Evolutionary conservation across 352 stramenopile genomes (phyloP).

Genomic region (Achlya hypogyna): DNA sequence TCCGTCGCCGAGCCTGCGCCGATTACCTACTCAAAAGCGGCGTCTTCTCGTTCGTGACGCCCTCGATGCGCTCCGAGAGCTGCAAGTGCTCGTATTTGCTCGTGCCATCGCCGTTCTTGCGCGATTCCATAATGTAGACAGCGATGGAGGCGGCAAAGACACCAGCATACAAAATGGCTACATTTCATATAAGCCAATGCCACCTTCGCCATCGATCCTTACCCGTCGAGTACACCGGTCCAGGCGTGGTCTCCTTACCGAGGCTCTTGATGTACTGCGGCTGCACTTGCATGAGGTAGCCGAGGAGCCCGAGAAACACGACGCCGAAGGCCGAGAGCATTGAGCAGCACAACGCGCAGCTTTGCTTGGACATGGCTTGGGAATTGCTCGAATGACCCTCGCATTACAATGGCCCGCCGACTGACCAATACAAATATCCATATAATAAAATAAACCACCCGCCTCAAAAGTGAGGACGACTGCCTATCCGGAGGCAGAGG

Average conservation of each 20-base stretch:
- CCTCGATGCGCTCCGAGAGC: slow-evolving; percentile 16
- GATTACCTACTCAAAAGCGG: slow-evolving; percentile 21
- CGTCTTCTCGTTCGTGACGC: slow-evolving; percentile 21
- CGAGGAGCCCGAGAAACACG: slow-evolving; percentile 61
- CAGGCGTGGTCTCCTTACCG: slow-evolving; percentile 51
- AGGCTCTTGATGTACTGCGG: slow-evolving; percentile 79
- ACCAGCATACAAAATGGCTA: slow-evolving; percentile 56
- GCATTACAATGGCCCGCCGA: not conserved
- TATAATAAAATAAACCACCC: not conserved
- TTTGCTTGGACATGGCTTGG: slow-evolving; percentile 5
- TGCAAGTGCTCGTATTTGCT: slow-evolving; percentile 19
- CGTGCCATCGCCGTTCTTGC: slow-evolving; percentile 29
- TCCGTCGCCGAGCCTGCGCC: no score
- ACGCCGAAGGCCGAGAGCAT: slow-evolving; percentile 63
- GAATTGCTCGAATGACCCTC: not conserved
- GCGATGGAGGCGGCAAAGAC: slow-evolving; percentile 59
- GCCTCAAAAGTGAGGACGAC: not conserved
- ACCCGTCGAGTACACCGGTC: slow-evolving; percentile 41
- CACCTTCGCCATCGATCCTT: slow-evolving; percentile 30
- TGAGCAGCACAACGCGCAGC: slow-evolving; percentile 56
- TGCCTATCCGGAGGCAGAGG: not conserved
- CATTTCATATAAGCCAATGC: not conserved
- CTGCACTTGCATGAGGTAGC: slow-evolving; percentile 59
- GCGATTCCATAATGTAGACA: slow-evolving; percentile 59
- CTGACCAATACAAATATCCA: not conserved